Conservation (phyloP, 768 basidiomycete genomes). For the Kwoniella botswanensis region DNA sequence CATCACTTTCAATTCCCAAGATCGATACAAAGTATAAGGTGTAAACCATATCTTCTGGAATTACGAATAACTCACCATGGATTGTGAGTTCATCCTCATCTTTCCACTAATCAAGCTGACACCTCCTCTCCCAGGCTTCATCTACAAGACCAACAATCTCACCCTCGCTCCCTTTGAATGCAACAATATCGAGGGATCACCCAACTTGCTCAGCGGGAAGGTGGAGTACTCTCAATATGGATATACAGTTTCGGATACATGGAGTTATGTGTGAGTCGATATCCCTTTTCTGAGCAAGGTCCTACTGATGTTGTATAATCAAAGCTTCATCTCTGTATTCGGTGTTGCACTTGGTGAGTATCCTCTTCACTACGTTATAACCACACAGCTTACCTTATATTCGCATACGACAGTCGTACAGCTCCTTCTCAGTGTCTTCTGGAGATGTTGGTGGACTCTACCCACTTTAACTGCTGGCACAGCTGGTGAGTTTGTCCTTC, state of each 20-base stretch:
- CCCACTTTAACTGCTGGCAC: conserved; percentile 30
- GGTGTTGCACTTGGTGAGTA: conserved; percentile 18
- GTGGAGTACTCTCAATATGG: conserved; percentile 36
- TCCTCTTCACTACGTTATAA: conserved; percentile 1
- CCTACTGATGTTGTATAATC: neutral
- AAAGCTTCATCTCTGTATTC: conserved; percentile 28
- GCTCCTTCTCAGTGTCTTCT: conserved; percentile 19
- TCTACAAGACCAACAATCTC: neutral
- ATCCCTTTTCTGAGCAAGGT: neutral
- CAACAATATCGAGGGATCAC: conserved; percentile 30
- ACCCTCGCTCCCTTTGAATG: conserved; percentile 18
- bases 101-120: neutral
- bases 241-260: conserved; percentile 19
- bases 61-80: neutral
- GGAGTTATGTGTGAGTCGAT: conserved; percentile 29
- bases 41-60: neutral
- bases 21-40: no score
- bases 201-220: conserved; percentile 25
- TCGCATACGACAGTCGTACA: conserved; percentile 20
- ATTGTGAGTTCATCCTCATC: neutral
- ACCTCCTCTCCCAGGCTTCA: neutral
- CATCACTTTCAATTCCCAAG: neutral
- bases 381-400: neutral
- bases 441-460: conserved; percentile 32
- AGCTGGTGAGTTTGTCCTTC: conserved; percentile 9